Conservation (phyloP, 495 filamentous ascomycete species). For the Aspergillus sclerotiicarbonarius region DNA sequence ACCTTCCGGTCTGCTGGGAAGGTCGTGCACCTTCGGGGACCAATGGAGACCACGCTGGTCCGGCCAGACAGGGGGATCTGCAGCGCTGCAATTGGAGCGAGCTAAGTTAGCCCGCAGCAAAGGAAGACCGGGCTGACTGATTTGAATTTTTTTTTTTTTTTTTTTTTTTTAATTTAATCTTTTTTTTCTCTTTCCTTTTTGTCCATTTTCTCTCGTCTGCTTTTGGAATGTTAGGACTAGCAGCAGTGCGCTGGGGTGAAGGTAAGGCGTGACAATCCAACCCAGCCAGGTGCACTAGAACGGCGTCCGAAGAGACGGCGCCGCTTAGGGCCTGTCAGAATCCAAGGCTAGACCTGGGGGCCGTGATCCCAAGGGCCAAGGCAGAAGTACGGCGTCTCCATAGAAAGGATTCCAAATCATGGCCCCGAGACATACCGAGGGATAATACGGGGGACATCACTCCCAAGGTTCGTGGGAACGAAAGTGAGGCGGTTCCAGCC, state of each 20-base stretch:
- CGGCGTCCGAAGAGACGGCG: not conserved
- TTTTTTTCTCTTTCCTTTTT: too few species aligned
- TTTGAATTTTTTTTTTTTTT: not conserved
- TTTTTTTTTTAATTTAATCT: not conserved
- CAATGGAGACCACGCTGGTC: constrained; percentile 6
- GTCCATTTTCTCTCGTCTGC: not conserved
- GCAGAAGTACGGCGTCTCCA: not conserved
- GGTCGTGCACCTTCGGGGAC: not conserved
- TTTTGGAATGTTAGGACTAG: not conserved
- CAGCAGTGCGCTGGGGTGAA: not conserved
- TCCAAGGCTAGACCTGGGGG: not conserved
- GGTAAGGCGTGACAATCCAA: not conserved
- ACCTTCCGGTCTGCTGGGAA: constrained; percentile 16
- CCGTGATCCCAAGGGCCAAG: not conserved
- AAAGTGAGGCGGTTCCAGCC: constrained; percentile 10
- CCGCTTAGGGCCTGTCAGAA: not conserved
- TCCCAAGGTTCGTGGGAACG: not conserved
- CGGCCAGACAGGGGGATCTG: constrained; percentile 6
- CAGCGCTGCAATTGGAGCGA: constrained; percentile 2
- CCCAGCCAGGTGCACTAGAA: not conserved
- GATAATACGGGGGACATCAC: not conserved
- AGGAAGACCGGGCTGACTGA: not conserved
- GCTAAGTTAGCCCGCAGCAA: not conserved
- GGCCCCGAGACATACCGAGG: not conserved
- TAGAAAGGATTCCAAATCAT: not conserved